Percentiles rank a stretch among this genome's conserved stretches.
phyloP scores from a whole-genome alignment of 495 filamentous ascomycete genomes.

The Podospora sp. region DNA sequence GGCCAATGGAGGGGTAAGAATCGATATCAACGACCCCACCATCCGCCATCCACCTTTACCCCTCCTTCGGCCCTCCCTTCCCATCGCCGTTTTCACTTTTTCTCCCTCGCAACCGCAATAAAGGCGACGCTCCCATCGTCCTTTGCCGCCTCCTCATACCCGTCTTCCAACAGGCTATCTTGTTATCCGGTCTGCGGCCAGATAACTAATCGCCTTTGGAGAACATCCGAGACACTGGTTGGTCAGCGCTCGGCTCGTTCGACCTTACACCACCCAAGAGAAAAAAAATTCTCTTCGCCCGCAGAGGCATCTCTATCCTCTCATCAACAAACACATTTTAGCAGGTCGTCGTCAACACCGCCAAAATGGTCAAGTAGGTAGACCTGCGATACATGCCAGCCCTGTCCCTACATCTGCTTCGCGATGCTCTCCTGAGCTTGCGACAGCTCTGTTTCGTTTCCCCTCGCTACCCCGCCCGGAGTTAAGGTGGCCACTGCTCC shows the following conservation, averaged over 20 bases:
- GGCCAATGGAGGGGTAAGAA: slow-evolving; percentile 31
- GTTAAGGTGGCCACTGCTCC: slow-evolving; percentile 39
- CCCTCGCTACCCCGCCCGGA: slow-evolving; percentile 45
- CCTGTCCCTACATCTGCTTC: not conserved
- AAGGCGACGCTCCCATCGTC: slow-evolving; percentile 29
- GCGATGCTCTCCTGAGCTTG: slow-evolving; percentile 33
- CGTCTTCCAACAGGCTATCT: slow-evolving; percentile 25
- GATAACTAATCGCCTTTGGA: slow-evolving; percentile 33
- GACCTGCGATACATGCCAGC: not conserved
- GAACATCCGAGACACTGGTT: slow-evolving; percentile 31
- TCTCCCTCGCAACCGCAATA: slow-evolving; percentile 32
- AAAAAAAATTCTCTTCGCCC: slow-evolving; percentile 36
- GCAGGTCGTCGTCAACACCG: slow-evolving; percentile 61
- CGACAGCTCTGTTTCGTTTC: slow-evolving; percentile 13
- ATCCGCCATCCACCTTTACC: slow-evolving; percentile 34
- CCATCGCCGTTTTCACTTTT: slow-evolving; percentile 29
- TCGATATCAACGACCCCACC: slow-evolving; percentile 27
- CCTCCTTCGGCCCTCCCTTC: slow-evolving; percentile 30
- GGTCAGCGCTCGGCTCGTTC: slow-evolving; percentile 26
- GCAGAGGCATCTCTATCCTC: slow-evolving; percentile 28
- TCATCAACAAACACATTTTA: slow-evolving; percentile 33
- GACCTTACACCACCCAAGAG: slow-evolving; percentile 19
- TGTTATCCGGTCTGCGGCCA: slow-evolving; percentile 35
- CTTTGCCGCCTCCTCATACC: slow-evolving; percentile 21
- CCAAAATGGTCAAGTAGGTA: slow-evolving; percentile 99